Evolutionary conservation across 2,329 filamentous ascomycete genomes (phyloP), one percentile per base, ranked within the genome.

Genomic region (Venturia pyrina): DNA sequence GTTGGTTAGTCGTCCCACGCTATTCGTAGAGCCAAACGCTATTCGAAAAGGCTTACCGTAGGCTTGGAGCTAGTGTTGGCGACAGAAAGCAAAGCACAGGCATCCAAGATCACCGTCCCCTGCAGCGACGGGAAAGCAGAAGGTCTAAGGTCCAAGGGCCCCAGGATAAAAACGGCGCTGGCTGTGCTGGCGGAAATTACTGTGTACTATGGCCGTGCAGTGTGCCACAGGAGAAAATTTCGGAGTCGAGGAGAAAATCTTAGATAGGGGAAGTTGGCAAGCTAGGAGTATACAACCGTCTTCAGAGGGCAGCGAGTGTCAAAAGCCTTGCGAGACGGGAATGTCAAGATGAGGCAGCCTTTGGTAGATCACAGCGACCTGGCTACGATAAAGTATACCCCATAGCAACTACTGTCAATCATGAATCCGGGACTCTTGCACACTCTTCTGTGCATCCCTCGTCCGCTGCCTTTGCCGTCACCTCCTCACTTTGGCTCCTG

Each of bases 401-500:
- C 48, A 37, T 17, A 59, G 28, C 53, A 59, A 32, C 53, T 17
- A 37, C 53, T 11, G 53, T 59, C 53, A 17, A 59, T 37, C 53
- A 32, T 40, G 28, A 32, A 17, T 15, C 53, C 11, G 37, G 37
- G 13, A 37, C 17, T 59, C 53, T 59, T 37, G 28, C 53, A 57
- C 7, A 37, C 28, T 57, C 53, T 19, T 32, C 34, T 50, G 48
- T 21, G 21, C 48, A 28, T 50, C 48, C 48, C 44, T 19, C 21
- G 48, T 50, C 48, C 53, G 53, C 53, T 34, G 13, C 53, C 53
- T 37, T 57, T 21, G 53, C 53, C 53, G 53, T 59, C 53, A 59
- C 53, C 53, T 59, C 32, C 53, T 59, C 53, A 59, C 53, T 59
- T 7, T 59, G 48, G 48, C 48, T 53, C 48, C 48, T 53, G 15